Percentiles rank a stretch among this genome's conserved stretches.
Conservation (phyloP, 352 stramenopile genomes). For the Paralagenidium karlingii region DNA sequence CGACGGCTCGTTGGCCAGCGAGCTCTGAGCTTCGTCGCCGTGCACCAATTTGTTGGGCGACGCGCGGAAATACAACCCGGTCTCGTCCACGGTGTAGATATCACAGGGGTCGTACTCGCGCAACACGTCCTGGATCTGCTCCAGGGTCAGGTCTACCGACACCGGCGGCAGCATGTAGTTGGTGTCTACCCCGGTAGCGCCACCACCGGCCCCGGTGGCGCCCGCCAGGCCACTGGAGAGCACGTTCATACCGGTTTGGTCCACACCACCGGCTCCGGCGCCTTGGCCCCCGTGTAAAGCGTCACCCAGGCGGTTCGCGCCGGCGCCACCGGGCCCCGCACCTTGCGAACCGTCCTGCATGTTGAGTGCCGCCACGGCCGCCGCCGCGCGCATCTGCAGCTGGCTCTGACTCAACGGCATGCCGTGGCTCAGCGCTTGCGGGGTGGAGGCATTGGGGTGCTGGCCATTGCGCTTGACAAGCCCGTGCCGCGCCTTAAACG, state of each 20-base stretch:
- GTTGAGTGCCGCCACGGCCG: not conserved
- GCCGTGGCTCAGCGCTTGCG: not conserved
- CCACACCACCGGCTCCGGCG: slow-evolving; percentile 21
- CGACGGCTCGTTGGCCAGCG: slow-evolving; percentile 57
- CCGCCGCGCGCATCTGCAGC: slow-evolving; percentile 10
- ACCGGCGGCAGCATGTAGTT: slow-evolving; percentile 71
- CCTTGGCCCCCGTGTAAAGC: not conserved
- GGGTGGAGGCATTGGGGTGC: slow-evolving; percentile 7
- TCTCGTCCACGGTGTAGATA: slow-evolving; percentile 81
- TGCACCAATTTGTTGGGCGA: slow-evolving; percentile 77
- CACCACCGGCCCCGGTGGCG: too few species aligned
- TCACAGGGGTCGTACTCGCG: slow-evolving; percentile 72
- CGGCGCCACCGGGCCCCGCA: not conserved
- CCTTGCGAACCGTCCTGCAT: slow-evolving; percentile 4
- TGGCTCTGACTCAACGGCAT: not conserved
- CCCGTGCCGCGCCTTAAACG: slow-evolving; percentile 74
- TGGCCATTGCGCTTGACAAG: slow-evolving; percentile 47
- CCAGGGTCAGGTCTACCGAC: slow-evolving; percentile 66
- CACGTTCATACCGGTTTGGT: slow-evolving; percentile 34
- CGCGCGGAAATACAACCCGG: slow-evolving; percentile 73
- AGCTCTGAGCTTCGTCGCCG: slow-evolving; percentile 59
- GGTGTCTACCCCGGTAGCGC: slow-evolving; percentile 34
- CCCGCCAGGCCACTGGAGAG: slow-evolving; percentile 24
- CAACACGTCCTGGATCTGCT: slow-evolving; percentile 78
- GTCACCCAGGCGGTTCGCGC: slow-evolving; percentile 2